These are phyloP conservation scores for Nigrograna mackinnonii DNA, from an alignment of 2,329 filamentous ascomycete species.

Conservation along the genomic window DNA sequence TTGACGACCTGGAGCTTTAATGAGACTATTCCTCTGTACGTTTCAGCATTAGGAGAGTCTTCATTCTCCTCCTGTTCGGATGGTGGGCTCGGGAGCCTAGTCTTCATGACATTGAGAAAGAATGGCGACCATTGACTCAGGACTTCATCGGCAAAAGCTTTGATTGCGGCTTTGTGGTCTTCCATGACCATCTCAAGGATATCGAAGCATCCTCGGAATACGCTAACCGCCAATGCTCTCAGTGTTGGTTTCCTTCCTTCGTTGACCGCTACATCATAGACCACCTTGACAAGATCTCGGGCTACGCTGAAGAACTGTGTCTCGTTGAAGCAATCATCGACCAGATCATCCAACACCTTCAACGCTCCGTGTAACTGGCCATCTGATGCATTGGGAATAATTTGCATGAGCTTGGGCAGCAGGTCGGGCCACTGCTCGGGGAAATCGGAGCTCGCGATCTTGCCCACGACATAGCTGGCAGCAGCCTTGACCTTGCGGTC, in stretches of 20 bases:
- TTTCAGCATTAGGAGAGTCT: conserved; percentile 59
- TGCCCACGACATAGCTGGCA: conserved; percentile 89
- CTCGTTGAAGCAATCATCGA: conserved; percentile 92
- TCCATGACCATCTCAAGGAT: conserved; percentile 97
- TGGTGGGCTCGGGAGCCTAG: conserved; percentile 66
- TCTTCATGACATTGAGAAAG: conserved; percentile 79
- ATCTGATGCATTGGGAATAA: conserved; percentile 77
- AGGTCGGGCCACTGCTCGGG: conserved; percentile 94
- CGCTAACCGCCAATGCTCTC: conserved; percentile 82
- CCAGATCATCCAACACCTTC: conserved; percentile 83
- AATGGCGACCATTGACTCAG: conserved; percentile 86
- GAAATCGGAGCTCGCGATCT: conserved; percentile 91
- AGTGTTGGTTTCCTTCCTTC: conserved; percentile 74
- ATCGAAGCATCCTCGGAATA: conserved; percentile 91
- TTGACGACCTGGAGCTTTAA: conserved; percentile 93
- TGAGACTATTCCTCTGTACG: conserved; percentile 80
- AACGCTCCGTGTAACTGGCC: conserved; percentile 85
- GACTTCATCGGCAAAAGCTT: conserved; percentile 84
- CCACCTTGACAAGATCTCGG: conserved; percentile 77
- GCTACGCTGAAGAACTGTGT: conserved; percentile 94
- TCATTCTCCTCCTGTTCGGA: conserved; percentile 61
- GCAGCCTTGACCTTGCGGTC: conserved; percentile 86
- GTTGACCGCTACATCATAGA: conserved; percentile 82
- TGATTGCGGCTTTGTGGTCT: conserved; percentile 84
- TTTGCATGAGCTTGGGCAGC: conserved; percentile 75